phyloP scores from a whole-genome alignment of 352 stramenopile species.

The Pythium brassicae region DNA sequence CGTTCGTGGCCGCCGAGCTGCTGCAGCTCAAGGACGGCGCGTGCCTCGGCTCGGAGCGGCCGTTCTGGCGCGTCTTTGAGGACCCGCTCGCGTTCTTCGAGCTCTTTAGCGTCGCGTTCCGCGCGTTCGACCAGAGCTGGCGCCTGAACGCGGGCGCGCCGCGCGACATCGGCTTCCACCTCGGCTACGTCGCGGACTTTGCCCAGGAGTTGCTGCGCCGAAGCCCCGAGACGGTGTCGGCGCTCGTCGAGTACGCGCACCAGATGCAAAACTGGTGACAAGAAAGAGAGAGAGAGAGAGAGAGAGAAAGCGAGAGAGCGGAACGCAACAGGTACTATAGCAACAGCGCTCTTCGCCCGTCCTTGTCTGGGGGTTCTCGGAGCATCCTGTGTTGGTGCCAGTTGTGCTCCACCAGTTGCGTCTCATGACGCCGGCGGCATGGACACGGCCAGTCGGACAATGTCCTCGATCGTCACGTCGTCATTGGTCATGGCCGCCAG shows the following conservation, averaged over 20 bases:
- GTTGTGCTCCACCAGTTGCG: constrained; percentile 10
- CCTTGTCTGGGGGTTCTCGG: too few relatives aligned
- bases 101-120: constrained; percentile 72
- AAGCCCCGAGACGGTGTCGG: constrained; percentile 48
- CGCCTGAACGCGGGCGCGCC: constrained; percentile 38
- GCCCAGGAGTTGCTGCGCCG: constrained; percentile 66
- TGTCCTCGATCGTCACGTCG: constrained; percentile 12
- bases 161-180: constrained; percentile 53
- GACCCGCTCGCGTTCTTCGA: constrained; percentile 82
- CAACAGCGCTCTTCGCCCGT: background rate
- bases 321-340: constrained; percentile 11
- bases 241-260: constrained; percentile 61
- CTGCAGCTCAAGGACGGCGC: constrained; percentile 70
- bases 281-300: background rate
- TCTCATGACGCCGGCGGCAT: background rate
- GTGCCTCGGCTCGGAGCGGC: constrained; percentile 66
- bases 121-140: constrained; percentile 69
- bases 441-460: constrained; percentile 12
- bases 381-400: background rate
- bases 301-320: background rate
- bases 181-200: constrained; percentile 70
- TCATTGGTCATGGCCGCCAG: background rate
- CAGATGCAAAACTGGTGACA: constrained; percentile 75
- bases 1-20: constrained; percentile 58
- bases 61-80: constrained; percentile 85